These are phyloP conservation scores for Melanogaster broomeanus DNA, from an alignment of 768 basidiomycete species.

Conservation along the genomic window DNA sequence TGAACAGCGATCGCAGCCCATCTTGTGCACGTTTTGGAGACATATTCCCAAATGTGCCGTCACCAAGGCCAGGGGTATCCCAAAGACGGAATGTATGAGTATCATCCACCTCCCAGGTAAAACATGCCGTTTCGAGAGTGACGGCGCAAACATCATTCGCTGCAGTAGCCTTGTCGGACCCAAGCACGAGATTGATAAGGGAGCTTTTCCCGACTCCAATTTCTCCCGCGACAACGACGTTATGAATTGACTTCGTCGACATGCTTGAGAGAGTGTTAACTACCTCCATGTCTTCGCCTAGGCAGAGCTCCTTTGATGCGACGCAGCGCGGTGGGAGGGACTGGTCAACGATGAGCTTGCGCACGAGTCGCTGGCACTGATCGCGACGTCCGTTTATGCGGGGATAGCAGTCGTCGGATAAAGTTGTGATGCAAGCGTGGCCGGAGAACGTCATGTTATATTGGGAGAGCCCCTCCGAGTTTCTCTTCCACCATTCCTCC, in stretches of 20 bases:
- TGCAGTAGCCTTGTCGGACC: conserved; percentile 17
- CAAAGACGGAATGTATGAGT: too few species aligned
- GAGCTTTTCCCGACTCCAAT: conserved; percentile 38
- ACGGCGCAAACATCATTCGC: conserved; percentile 26
- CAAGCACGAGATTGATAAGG: conserved; percentile 30
- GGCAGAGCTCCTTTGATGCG: not conserved
- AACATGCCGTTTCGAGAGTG: conserved; percentile 19
- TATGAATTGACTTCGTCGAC: conserved; percentile 20
- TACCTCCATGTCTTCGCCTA: not conserved
- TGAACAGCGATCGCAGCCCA: too few species aligned
- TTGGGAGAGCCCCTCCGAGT: conserved; percentile 22
- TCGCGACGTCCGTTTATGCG: not conserved
- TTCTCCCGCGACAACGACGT: conserved; percentile 27
- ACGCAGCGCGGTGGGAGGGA: not conserved
- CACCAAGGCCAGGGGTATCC: conserved; percentile 35
- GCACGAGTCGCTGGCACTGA: conserved; percentile 1
- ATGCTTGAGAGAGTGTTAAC: conserved; percentile 9
- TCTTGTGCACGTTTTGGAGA: conserved; percentile 24
- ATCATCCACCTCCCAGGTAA: conserved; percentile 12
- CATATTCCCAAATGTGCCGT: conserved; percentile 24
- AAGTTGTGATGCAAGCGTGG: conserved; percentile 37
- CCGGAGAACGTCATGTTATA: conserved; percentile 30
- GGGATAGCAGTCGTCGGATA: conserved; percentile 4
- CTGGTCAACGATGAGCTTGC: not conserved
- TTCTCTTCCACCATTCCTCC: conserved; percentile 35